Conservation (phyloP, 2,329 filamentous ascomycete species). For the Trichoderma afroharzianum region DNA sequence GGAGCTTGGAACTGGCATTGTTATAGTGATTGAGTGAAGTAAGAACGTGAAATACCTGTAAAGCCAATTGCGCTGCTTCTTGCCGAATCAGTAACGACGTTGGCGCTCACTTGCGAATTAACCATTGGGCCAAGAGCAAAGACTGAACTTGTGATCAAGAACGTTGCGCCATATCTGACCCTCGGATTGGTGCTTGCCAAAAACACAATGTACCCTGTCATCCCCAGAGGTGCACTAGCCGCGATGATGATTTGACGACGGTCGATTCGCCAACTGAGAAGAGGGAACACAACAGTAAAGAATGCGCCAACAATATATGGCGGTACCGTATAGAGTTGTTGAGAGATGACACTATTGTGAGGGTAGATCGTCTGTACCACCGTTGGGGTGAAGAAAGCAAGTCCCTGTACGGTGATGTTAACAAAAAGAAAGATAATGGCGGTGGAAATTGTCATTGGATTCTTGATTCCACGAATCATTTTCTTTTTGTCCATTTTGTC, state of each 20-base stretch:
- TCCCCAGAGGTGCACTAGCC: slow-evolving; percentile 57
- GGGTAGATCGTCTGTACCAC: slow-evolving; percentile 68
- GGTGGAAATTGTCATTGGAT: slow-evolving; percentile 55
- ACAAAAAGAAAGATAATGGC: slow-evolving; percentile 56
- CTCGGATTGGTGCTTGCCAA: slow-evolving; percentile 49
- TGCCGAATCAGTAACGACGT: slow-evolving; percentile 68
- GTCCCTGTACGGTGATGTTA: slow-evolving; percentile 35
- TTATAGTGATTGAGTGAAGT: neutral
- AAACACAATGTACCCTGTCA: slow-evolving; percentile 62
- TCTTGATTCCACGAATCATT: slow-evolving; percentile 58
- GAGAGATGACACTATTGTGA: slow-evolving; percentile 49
- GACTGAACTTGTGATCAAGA: slow-evolving; percentile 61
- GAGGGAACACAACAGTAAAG: slow-evolving; percentile 60
- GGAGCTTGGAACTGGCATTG: neutral
- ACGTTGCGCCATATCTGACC: slow-evolving; percentile 66
- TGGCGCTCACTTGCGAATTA: slow-evolving; percentile 65
- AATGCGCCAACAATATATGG: slow-evolving; percentile 67
- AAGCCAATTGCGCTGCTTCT: slow-evolving; percentile 63
- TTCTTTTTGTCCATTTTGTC: slow-evolving; percentile 44
- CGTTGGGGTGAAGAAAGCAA: slow-evolving; percentile 67
- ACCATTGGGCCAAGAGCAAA: slow-evolving; percentile 62
- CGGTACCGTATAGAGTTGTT: slow-evolving; percentile 68
- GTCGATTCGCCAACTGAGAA: slow-evolving; percentile 58
- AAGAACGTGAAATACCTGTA: slow-evolving; percentile 58
- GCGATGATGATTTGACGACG: slow-evolving; percentile 59